Percentiles rank a stretch among this genome's conserved stretches.
phyloP scores from a whole-genome alignment of 768 basidiomycete genomes.

The Mycena vulgaris region DNA sequence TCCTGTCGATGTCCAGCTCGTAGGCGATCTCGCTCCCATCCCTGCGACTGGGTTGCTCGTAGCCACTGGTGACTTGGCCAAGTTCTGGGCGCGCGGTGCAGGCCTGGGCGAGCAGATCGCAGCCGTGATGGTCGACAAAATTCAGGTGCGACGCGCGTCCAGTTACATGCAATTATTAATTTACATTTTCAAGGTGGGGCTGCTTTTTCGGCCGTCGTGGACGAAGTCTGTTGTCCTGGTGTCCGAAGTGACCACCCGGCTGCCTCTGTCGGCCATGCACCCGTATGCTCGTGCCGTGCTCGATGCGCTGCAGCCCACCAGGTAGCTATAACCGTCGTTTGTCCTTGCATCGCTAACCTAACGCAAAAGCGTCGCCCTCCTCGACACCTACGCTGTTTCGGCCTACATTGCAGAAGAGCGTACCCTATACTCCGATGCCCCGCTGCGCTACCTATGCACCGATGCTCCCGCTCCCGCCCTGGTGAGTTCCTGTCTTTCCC shows the following conservation, averaged over 20 bases:
- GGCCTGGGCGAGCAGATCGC: constrained; percentile 68
- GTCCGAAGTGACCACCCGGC: constrained; percentile 64
- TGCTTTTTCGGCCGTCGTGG: constrained; percentile 67
- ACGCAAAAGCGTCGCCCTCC: constrained; percentile 57
- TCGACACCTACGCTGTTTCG: constrained; percentile 69
- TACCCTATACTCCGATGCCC: constrained; percentile 58
- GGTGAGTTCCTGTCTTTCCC: constrained; percentile 23
- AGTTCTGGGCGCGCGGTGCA: constrained; percentile 67
- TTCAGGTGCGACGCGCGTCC: constrained; percentile 55
- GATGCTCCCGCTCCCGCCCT: constrained; percentile 22
- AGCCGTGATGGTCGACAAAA: constrained; percentile 59
- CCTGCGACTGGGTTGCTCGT: constrained; percentile 55
- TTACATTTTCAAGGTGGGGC: constrained; percentile 59
- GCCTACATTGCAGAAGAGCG: constrained; percentile 60
- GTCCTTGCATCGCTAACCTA: background rate
- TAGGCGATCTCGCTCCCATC: constrained; percentile 48
- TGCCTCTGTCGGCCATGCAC: constrained; percentile 69
- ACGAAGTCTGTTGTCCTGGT: constrained; percentile 62
- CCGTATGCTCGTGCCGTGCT: constrained; percentile 62
- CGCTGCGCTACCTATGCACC: constrained; percentile 67
- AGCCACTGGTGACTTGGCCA: constrained; percentile 62
- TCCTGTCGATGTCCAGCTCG: constrained; percentile 55
- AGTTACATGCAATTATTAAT: background rate
- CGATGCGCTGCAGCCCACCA: constrained; percentile 60
- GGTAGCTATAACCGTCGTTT: constrained; percentile 47